Evolutionary conservation across 1,139 yeast genomes (phyloP).

Genomic region (Pichia sp.): DNA sequence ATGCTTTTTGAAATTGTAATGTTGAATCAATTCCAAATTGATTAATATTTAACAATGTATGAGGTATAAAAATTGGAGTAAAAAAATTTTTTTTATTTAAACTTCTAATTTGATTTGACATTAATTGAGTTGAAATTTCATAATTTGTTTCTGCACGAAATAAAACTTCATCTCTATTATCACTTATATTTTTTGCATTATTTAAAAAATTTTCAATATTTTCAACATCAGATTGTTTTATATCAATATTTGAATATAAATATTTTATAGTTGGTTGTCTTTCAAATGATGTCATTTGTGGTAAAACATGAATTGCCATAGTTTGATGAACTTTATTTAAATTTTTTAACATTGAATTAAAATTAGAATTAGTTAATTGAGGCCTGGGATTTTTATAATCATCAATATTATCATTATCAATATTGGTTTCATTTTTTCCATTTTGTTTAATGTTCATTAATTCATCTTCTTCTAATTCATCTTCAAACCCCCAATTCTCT

Average conservation of each 20-base stretch:
- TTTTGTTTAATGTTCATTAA: too few relatives aligned
- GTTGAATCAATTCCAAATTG: not conserved
- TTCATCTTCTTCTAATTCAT: slow-evolving; percentile 1
- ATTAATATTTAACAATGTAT: slow-evolving; percentile 20
- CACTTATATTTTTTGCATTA: slow-evolving; percentile 38
- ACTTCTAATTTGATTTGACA: slow-evolving; percentile 33
- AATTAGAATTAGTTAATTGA: not conserved
- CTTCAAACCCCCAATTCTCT: slow-evolving; percentile 2
- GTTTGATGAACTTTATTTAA: slow-evolving; percentile 20
- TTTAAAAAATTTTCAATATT: slow-evolving; percentile 33
- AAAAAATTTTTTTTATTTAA: slow-evolving; percentile 45
- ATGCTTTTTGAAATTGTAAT: not conserved
- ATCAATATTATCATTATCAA: too few relatives aligned
- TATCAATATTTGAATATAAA: not conserved
- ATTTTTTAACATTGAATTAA: slow-evolving; percentile 15
- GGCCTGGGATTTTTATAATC: not conserved
- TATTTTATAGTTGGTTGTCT: slow-evolving; percentile 19
- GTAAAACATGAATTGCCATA: slow-evolving; percentile 14
- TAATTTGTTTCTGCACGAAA: slow-evolving; percentile 47
- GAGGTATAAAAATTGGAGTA: slow-evolving; percentile 36
- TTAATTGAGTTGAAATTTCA: slow-evolving; percentile 43
- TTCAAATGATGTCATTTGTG: slow-evolving; percentile 22
- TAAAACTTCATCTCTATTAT: slow-evolving; percentile 36
- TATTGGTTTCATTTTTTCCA: not conserved
- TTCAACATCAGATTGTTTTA: slow-evolving; percentile 9